These are phyloP conservation scores for Diaporthe aspalathi DNA, from an alignment of 2,329 filamentous ascomycete species.

Conservation along the genomic window DNA sequence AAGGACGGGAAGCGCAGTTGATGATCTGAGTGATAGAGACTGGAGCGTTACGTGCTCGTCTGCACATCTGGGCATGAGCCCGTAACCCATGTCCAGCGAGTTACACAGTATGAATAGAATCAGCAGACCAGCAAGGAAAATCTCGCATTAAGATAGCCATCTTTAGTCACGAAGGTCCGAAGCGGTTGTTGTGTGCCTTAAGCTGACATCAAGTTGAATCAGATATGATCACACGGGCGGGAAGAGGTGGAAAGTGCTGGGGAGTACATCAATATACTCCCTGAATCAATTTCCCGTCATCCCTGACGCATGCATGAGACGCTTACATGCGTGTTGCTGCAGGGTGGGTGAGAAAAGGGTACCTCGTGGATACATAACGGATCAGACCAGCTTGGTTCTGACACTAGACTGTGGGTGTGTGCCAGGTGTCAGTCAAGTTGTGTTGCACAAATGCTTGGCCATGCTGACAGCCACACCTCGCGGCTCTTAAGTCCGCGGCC, in stretches of 20 bases:
- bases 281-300: background rate
- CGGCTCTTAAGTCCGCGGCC: background rate
- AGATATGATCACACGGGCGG: background rate
- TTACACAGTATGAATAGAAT: background rate
- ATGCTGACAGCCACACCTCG: background rate
- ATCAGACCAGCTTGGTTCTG: background rate
- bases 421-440: background rate
- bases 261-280: background rate
- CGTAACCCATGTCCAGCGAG: background rate
- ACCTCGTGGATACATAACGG: background rate
- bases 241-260: background rate
- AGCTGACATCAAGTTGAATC: background rate
- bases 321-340: background rate
- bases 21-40: background rate
- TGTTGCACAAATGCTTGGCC: background rate
- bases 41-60: background rate
- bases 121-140: accelerated
- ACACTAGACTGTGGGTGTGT: background rate
- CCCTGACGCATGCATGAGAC: background rate
- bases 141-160: background rate
- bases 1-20: background rate
- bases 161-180: background rate
- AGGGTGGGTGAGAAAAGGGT: background rate
- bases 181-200: background rate
- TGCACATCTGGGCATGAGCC: background rate